These are phyloP conservation scores for Heritiera littoralis DNA, from an alignment of 345 rosid genomes.

Conservation along the genomic window DNA sequence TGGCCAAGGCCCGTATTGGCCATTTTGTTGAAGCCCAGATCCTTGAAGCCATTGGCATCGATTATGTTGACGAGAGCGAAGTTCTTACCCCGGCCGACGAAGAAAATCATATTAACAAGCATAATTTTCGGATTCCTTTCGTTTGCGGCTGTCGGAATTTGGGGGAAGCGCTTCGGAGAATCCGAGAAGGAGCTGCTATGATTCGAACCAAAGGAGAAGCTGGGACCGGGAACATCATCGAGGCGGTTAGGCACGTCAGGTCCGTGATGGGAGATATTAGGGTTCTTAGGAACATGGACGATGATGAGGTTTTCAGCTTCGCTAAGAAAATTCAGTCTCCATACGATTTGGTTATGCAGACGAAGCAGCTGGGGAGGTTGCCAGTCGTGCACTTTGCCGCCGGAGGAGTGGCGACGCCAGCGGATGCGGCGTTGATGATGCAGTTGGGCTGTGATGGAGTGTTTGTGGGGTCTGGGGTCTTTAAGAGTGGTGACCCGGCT, in stretches of 20 bases:
- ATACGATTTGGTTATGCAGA: constrained; percentile 63
- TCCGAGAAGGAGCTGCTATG: constrained; percentile 88
- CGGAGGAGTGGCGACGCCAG: constrained; percentile 75
- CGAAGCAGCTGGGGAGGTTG: constrained; percentile 68
- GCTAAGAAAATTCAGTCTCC: constrained; percentile 70
- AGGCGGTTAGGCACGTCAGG: constrained; percentile 84
- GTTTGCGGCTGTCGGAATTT: constrained; percentile 84
- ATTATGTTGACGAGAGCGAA: constrained; percentile 83
- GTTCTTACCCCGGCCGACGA: constrained; percentile 76
- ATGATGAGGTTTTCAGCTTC: constrained; percentile 69
- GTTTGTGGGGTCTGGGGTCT: constrained; percentile 65
- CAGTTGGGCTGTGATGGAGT: constrained; percentile 75
- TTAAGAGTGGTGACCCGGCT: constrained; percentile 71
- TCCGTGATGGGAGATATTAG: constrained; percentile 76
- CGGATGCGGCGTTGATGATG: constrained; percentile 78
- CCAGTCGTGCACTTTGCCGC: constrained; percentile 75
- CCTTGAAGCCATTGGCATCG: constrained; percentile 74
- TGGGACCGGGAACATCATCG: constrained; percentile 74
- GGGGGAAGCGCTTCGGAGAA: constrained; percentile 74
- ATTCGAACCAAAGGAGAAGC: constrained; percentile 87
- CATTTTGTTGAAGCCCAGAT: constrained; percentile 83
- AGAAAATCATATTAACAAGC: constrained; percentile 77
- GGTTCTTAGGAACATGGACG: constrained; percentile 66
- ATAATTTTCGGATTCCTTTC: constrained; percentile 76
- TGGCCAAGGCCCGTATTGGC: constrained; percentile 81